Evolutionary conservation across 331 rosid genomes (phyloP).

Genomic region (Acacia concinna): DNA sequence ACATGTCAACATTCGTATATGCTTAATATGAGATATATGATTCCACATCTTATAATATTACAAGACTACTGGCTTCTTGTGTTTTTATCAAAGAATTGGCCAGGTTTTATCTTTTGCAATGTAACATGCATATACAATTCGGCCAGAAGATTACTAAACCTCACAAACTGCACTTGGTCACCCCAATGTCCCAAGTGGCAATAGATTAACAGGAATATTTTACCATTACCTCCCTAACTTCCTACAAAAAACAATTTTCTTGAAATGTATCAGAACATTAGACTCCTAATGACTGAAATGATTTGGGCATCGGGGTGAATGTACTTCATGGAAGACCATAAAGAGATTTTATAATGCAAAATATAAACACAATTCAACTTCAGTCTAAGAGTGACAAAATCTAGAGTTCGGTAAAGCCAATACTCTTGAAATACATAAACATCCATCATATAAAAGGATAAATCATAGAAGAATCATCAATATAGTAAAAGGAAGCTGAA

Average conservation of each 20-base stretch:
- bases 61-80: background rate
- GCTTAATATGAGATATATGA: background rate
- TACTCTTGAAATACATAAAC: background rate
- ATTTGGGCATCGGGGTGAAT: background rate
- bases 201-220: constrained; percentile 17
- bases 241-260: background rate
- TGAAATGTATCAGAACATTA: background rate
- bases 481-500: background rate
- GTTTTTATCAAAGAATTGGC: background rate
- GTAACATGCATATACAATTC: background rate
- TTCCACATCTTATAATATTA: background rate
- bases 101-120: background rate
- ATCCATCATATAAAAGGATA: background rate
- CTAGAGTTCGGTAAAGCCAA: background rate
- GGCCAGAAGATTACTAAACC: constrained; percentile 1
- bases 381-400: background rate
- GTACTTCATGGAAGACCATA: background rate
- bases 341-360: background rate
- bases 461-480: background rate
- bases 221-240: constrained; percentile 13
- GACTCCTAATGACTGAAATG: background rate
- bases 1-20: background rate
- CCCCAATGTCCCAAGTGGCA: background rate
- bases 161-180: background rate
- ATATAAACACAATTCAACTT: background rate